phyloP scores from a whole-genome alignment of 371 early-diverging fungal species.

The Mortierella sp. region DNA sequence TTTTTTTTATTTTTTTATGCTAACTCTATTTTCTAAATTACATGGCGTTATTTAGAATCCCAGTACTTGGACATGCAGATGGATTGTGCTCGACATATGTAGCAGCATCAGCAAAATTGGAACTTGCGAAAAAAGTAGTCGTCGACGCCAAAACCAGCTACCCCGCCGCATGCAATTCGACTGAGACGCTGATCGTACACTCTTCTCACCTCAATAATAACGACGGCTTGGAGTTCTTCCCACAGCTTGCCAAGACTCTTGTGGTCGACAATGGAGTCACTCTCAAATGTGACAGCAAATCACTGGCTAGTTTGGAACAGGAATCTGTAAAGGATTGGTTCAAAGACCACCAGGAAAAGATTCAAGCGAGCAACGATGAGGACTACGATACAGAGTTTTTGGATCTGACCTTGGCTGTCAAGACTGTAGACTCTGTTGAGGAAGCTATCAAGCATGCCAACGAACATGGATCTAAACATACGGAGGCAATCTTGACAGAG shows the following conservation, averaged over 20 bases:
- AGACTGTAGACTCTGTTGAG: constrained; percentile 78
- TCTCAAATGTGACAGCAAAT: constrained; percentile 69
- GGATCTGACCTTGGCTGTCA: constrained; percentile 87
- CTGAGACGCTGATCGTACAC: constrained; percentile 94
- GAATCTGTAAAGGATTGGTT: constrained; percentile 12
- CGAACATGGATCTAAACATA: constrained; percentile 93
- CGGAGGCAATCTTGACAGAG: constrained; percentile 94
- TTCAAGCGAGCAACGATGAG: constrained; percentile 54
- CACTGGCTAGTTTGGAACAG: constrained; percentile 50
- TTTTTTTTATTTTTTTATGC: not conserved
- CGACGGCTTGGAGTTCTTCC: constrained; percentile 57
- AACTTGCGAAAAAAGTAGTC: constrained; percentile 80
- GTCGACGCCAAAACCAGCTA: constrained; percentile 96
- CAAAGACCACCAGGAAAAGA: constrained; percentile 39
- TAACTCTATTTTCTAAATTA: constrained; percentile 4
- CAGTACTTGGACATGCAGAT: constrained; percentile 98
- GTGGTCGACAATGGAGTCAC: constrained; percentile 67
- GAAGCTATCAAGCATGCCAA: constrained; percentile 94
- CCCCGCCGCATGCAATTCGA: constrained; percentile 96
- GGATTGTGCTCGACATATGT: constrained; percentile 94
- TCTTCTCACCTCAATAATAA: constrained; percentile 59
- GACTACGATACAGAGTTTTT: constrained; percentile 94
- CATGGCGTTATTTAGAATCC: constrained; percentile 71
- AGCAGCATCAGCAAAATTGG: constrained; percentile 84
- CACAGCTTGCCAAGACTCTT: constrained; percentile 66